Evolutionary conservation across 2,329 filamentous ascomycete genomes (phyloP).

Genomic region (Lasiodiplodia citricola): DNA sequence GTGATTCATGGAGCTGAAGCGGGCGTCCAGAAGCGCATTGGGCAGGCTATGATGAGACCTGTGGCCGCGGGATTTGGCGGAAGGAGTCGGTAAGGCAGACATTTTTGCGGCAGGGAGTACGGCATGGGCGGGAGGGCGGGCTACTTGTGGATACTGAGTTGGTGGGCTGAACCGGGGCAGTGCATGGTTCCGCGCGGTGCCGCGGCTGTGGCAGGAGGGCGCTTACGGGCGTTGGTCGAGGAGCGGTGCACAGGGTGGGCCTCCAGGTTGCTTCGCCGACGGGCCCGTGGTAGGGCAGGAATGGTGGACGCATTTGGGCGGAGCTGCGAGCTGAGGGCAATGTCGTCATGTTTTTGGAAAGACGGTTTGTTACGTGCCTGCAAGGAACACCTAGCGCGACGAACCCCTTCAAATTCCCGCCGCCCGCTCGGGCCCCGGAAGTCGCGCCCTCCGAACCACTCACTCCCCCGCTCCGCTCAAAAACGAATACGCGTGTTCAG

Average conservation of each 20-base stretch:
- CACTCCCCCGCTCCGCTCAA: neutral
- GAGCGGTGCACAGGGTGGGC: neutral
- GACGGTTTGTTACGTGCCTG: neutral
- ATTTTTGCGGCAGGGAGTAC: neutral
- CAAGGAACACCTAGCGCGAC: conserved; percentile 4
- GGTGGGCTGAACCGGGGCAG: conserved; percentile 1
- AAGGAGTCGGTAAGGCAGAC: neutral
- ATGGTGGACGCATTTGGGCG: neutral
- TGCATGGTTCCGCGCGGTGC: conserved; percentile 14
- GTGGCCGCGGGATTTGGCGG: neutral
- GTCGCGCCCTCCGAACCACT: neutral
- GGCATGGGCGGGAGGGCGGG: neutral
- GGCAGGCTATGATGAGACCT: conserved; percentile 8
- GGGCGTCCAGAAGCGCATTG: conserved; percentile 49
- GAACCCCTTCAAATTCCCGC: neutral
- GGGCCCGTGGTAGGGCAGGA: neutral
- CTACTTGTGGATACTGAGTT: neutral
- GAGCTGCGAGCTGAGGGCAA: neutral
- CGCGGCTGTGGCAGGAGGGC: neutral
- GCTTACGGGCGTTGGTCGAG: conserved; percentile 15
- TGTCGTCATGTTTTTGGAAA: neutral
- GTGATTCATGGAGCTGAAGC: conserved; percentile 47
- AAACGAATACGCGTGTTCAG: neutral
- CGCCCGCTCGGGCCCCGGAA: neutral
- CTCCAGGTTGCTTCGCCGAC: neutral